Conservation (phyloP, 768 basidiomycete species). For the Rhizopogon vesiculosus region DNA sequence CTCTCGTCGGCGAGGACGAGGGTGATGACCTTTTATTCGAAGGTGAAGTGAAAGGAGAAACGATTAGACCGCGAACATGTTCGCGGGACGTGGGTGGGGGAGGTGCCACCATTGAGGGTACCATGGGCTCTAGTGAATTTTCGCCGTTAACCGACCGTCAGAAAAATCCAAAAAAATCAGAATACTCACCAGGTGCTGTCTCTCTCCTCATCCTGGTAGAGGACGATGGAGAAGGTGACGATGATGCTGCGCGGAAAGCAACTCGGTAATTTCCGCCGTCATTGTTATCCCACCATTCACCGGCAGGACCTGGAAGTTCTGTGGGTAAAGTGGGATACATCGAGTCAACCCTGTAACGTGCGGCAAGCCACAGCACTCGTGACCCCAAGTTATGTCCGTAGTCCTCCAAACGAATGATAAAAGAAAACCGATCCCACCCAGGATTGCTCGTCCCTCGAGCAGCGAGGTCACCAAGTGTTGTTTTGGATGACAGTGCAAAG, state of each 20-base stretch:
- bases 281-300: constrained; percentile 97
- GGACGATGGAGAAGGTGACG: background rate
- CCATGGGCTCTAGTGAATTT: constrained; percentile 5
- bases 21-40: background rate
- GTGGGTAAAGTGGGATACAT: constrained; percentile 13
- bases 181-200: constrained; percentile 14
- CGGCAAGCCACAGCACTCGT: constrained; percentile 58
- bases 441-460: background rate
- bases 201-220: constrained; percentile 13
- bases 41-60: background rate
- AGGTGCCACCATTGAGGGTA: background rate
- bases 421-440: constrained; percentile 57
- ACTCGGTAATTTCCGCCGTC: constrained; percentile 71
- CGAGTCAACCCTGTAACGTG: constrained; percentile 37
- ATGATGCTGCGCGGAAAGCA: constrained; percentile 42
- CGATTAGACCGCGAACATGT: constrained; percentile 5
- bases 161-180: background rate
- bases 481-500: constrained; percentile 11
- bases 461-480: background rate
- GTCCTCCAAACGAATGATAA: constrained; percentile 68
- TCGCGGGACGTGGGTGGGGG: constrained; percentile 8
- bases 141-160: background rate
- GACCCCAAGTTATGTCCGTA: constrained; percentile 46
- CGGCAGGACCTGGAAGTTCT: constrained; percentile 35
- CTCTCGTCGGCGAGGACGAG: background rate